A percentile compares a stretch with the other conserved stretches of the same genome.
phyloP scores from a whole-genome alignment of 345 rosid genomes.

The Rhizophora mangle region DNA sequence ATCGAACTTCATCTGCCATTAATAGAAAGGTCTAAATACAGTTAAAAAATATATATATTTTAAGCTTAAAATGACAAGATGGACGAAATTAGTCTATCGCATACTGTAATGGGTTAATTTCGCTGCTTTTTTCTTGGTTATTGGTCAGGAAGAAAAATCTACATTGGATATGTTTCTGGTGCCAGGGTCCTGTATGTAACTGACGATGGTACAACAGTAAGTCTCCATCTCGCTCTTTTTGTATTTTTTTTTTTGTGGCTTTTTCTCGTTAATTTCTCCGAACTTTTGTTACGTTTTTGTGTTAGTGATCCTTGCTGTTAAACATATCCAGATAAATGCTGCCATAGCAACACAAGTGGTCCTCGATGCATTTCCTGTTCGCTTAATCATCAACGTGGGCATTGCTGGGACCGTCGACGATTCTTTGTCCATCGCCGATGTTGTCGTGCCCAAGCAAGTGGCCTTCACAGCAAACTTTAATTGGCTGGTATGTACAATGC shows the following conservation, averaged over 20 bases:
- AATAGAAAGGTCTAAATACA: too few relatives aligned
- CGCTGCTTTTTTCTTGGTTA: too few relatives aligned
- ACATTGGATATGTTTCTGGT: not conserved
- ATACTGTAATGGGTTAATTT: too few relatives aligned
- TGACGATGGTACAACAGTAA: not conserved
- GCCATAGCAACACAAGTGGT: not conserved
- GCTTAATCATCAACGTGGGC: not conserved
- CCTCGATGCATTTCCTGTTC: not conserved
- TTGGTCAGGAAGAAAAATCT: not conserved
- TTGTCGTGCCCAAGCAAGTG: not conserved
- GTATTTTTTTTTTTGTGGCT: too few relatives aligned
- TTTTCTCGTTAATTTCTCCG: too few relatives aligned
- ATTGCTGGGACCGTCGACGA: slow-evolving; percentile 4
- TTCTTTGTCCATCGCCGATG: not conserved
- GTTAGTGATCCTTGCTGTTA: too few relatives aligned
- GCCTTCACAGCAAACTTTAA: slow-evolving; percentile 3
- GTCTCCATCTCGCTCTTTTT: not conserved
- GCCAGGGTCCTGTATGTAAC: not conserved
- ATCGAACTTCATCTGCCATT: too few relatives aligned
- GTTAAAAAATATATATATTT: too few relatives aligned
- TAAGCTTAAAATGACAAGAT: too few relatives aligned
- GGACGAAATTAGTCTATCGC: too few relatives aligned
- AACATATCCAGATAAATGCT: not conserved
- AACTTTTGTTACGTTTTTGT: too few relatives aligned
- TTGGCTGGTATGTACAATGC: not conserved